Evolutionary conservation across 306 rosid genomes (phyloP), one percentile per base, ranked within the genome.

Genomic region (Hippophae rhamnoides): DNA sequence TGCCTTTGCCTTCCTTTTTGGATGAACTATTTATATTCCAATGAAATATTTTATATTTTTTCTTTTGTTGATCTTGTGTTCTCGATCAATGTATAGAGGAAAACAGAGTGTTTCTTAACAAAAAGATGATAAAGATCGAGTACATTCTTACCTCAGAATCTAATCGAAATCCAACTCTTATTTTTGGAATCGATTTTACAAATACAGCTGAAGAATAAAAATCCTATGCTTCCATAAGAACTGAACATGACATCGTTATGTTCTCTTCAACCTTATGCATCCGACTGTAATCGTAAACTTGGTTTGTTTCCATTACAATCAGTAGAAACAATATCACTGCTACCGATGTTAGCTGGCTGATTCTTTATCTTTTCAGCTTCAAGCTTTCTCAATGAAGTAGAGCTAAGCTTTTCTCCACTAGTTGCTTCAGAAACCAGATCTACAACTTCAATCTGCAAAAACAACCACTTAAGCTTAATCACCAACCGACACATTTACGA

Each of bases 391-490:
- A 92, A 69, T 45, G 76, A 68, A 0, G 99, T 69, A 7, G 96
- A 92, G 75, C 99, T 92, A 66, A 92, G 75, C 75, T 92, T 92
- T 10, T 23, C 75, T 47, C 72, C 96, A 57, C 93, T 65, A 40
- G 80, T 76, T 8, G 68, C 95, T 64, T 56, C 93, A 46, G 86
- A 71, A 53, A 88, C 69, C 69, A 92, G 72, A 74, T 92, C 88
- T 44, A 85, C 96, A 54, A 92, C 96, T 86, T 92, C 99, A 76
- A 92, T 75, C 99, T 92, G 89, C 89, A 74, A 11, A 43, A 55
- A 71, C 41, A 76, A 64, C 10, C 74, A 64, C 5, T 55, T 51
- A 53, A 54, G 63, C 41, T 43, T 38, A 56, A 42, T 45, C 43
- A 51, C 43, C 41, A 18, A 57, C 9, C 47, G 41, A 11, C 47